Percentiles rank a stretch among this genome's conserved stretches.
Conservation (phyloP, 116 monocot species). For the Dioscorea cayenensis region DNA sequence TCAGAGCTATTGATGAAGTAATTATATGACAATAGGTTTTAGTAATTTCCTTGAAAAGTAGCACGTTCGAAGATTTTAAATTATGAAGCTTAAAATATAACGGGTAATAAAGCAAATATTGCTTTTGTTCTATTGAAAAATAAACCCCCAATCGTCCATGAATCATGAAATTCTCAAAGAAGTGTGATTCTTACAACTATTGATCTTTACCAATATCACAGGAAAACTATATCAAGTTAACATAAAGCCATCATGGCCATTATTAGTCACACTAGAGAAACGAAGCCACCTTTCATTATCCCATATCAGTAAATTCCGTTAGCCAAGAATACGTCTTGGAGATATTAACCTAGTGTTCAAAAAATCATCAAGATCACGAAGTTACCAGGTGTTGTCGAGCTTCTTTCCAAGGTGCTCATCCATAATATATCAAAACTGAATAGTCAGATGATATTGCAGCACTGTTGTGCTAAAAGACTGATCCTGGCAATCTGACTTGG, state of each 20-base stretch:
- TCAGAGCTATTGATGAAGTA: no score
- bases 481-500: constrained; percentile 50
- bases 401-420: constrained; percentile 31
- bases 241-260: background rate
- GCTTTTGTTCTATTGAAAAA: no score
- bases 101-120: no score
- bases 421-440: constrained; percentile 25
- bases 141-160: no score
- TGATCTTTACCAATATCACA: background rate
- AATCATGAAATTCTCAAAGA: no score
- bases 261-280: background rate
- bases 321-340: no score
- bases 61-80: no score
- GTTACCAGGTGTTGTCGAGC: constrained; percentile 45
- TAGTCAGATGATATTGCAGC: constrained; percentile 27
- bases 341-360: constrained; percentile 7
- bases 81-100: no score
- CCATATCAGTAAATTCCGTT: no score
- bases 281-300: background rate
- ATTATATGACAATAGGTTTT: no score
- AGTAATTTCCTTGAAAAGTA: no score
- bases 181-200: background rate
- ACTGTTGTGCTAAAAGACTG: constrained; percentile 28
- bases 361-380: constrained; percentile 29
- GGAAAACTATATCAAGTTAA: background rate